A percentile compares a stretch with the other conserved stretches of the same genome.
Evolutionary conservation across 1,284 basidiomycete species (phyloP).

Genomic region (Melanopsichium pennsylvanicum): DNA sequence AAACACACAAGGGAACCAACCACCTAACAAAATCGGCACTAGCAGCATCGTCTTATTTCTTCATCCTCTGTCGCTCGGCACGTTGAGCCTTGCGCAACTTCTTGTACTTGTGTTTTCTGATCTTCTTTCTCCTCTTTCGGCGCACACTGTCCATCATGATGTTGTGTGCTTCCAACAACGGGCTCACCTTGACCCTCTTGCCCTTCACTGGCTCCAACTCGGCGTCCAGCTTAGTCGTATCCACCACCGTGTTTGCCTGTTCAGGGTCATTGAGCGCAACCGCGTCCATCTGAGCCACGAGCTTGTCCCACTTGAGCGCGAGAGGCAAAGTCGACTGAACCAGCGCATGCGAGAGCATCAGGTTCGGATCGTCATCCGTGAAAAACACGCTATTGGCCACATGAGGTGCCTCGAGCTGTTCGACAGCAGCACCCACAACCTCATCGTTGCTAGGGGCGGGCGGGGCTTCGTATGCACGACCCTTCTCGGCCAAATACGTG

Average conservation of each 20-base stretch:
- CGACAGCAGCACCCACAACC: slow-evolving; percentile 4
- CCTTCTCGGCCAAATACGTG: slow-evolving; percentile 57
- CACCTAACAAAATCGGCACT: too few species aligned
- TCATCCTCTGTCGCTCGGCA: slow-evolving; percentile 58
- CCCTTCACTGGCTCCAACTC: slow-evolving; percentile 11
- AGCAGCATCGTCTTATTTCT: too few species aligned
- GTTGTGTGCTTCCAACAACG: slow-evolving; percentile 35
- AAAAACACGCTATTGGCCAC: slow-evolving; percentile 31
- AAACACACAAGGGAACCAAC: not conserved
- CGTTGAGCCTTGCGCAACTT: slow-evolving; percentile 63
- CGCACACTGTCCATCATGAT: slow-evolving; percentile 62
- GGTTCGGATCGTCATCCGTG: slow-evolving; percentile 56
- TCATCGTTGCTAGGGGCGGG: slow-evolving; percentile 17
- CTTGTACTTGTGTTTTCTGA: slow-evolving; percentile 66
- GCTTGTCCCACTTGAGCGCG: slow-evolving; percentile 55
- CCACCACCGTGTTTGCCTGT: slow-evolving; percentile 24
- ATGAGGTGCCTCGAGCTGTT: slow-evolving; percentile 14
- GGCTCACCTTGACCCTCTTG: slow-evolving; percentile 23
- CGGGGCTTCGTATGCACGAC: slow-evolving; percentile 58
- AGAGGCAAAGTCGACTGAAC: slow-evolving; percentile 57
- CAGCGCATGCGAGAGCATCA: slow-evolving; percentile 61
- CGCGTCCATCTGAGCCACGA: slow-evolving; percentile 53
- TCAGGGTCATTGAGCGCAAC: slow-evolving; percentile 29
- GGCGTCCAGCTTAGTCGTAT: slow-evolving; percentile 36
- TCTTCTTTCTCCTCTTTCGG: slow-evolving; percentile 65